Evolutionary conservation across 345 rosid genomes (phyloP), one percentile per base, ranked within the genome.

Genomic region (Acer campestre): DNA sequence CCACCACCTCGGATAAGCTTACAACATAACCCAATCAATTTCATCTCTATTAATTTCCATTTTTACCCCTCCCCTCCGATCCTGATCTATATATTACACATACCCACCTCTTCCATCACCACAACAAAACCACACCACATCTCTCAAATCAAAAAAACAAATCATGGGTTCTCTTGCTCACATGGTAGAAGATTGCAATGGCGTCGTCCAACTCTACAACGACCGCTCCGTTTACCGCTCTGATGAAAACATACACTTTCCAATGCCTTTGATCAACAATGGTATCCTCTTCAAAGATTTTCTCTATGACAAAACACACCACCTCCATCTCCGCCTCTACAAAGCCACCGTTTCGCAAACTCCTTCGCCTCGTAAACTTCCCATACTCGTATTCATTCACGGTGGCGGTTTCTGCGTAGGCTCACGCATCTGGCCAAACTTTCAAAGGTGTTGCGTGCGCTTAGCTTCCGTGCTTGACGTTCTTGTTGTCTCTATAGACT

Each of bases 331-430:
- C 70, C 93, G 98, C 73, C 82, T 93, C 61, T 93, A 90, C 87
- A 90, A 86, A 75, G 86, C 91, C 71, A 87, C 91, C 69, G 16
- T 17, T 22, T 67, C 78, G 6, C 12, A 31, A 7, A 49, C 49
- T 46, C 20, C 66, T 0, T 9, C 75, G 9, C 29, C 35, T 31
- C 13, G 3, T 0, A 81, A 67, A 61, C 80, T 89, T 18, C 93
- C 91, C 14, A 67, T 90, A 74, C 38, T 85, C 22, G 17, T 82
- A 64, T 89, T 70, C 80, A 80, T 94, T 77, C 98, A 91, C 66
- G 98, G 98, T 1, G 98, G 97, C 3, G 98, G 98, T 0, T 94
- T 94, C 56, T 94, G 97, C 64, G 80, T 93, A 1, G 97, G 98
- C 48, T 90, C 97, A 6, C 86, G 90, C 5, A 58, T 70, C 44